Evolutionary conservation across 2,329 filamentous ascomycete species (phyloP).

Genomic region (Xylaria hypoxylon): DNA sequence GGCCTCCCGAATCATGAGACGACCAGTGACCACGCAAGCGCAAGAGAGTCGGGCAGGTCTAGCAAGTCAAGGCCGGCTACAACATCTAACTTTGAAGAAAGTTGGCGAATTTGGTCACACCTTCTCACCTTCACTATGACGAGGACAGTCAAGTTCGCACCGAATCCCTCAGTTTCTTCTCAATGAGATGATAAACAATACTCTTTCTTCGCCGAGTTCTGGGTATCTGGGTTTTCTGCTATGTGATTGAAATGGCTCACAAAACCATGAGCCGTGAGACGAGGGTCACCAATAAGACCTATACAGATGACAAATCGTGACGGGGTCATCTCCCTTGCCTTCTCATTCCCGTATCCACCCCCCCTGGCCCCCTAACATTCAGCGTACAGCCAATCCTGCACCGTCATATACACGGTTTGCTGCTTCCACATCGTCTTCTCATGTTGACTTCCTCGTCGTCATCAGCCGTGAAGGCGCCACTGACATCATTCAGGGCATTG

Average conservation of each 20-base stretch:
- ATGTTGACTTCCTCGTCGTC: conserved; percentile 6
- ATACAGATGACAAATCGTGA: conserved; percentile 14
- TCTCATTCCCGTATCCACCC: neutral
- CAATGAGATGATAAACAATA: neutral
- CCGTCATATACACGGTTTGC: neutral
- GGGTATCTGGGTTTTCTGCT: conserved; percentile 13
- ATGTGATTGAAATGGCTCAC: conserved; percentile 7
- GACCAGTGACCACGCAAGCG: neutral
- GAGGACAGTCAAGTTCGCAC: neutral
- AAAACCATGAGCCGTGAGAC: conserved; percentile 12
- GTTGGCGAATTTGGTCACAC: neutral
- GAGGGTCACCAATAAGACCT: conserved; percentile 11
- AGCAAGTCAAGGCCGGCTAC: neutral
- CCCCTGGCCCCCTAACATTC: neutral
- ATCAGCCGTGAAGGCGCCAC: conserved; percentile 25
- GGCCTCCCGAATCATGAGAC: neutral
- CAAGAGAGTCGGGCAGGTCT: neutral
- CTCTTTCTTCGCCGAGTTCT: neutral
- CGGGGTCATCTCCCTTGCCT: neutral
- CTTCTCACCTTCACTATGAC: neutral
- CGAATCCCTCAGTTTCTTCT: neutral
- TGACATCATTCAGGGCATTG: conserved; percentile 15
- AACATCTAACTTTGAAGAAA: neutral
- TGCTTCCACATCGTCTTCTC: conserved; percentile 1
- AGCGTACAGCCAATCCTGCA: conserved; percentile 3